Base-by-base conservation (phyloP, 495 filamentous ascomycete genomes). In the Haplographium delicatum region DNA sequence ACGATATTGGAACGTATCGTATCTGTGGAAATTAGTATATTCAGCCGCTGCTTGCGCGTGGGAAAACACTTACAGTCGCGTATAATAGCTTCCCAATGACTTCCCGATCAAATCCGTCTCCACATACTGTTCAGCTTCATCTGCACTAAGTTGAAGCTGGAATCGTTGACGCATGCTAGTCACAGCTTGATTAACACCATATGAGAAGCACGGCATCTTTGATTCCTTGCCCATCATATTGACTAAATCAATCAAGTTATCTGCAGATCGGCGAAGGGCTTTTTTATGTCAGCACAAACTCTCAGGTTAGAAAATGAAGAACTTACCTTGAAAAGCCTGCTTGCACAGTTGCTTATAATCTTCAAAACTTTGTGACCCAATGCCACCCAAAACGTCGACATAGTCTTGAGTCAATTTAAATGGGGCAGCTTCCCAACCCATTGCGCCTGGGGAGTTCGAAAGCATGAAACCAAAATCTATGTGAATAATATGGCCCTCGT, bases 391-490 rank as follows among this genome's bases (percentile, higher is more conserved):
- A 27, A 88, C 81, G 50, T 89, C 85, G 31, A 89, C 77, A 61
- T 88, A 89, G 55, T 89, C 85, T 54, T 83, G 75, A 25, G 85
- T 88, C 18, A 89, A 69, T 66, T 89, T 89, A 67, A 89, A 89
- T 9, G 85, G 85, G 22, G 85, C 85, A 19, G 84, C 84, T 63
- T 89, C 85, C 59, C 88, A 88, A 38, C 85, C 84, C 50, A 89
- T 83, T 23, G 76, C 78, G 2, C 85, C 85, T 15, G 85, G 85
- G 15, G 84, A 86, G 62, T 89, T 89, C 5, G 81, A 85, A 38
- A 89, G 72, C 85, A 89, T 89, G 63, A 89, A 89, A 38, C 85
- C 85, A 62, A 89, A 89, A 65, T 89, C 85, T 50, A 89, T 89
- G 60, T 89, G 85, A 51, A 89, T 84, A 22, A 88, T 85, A 57